Conservation (phyloP, 2,329 filamentous ascomycete species). For the Cladophialophora immunda region DNA sequence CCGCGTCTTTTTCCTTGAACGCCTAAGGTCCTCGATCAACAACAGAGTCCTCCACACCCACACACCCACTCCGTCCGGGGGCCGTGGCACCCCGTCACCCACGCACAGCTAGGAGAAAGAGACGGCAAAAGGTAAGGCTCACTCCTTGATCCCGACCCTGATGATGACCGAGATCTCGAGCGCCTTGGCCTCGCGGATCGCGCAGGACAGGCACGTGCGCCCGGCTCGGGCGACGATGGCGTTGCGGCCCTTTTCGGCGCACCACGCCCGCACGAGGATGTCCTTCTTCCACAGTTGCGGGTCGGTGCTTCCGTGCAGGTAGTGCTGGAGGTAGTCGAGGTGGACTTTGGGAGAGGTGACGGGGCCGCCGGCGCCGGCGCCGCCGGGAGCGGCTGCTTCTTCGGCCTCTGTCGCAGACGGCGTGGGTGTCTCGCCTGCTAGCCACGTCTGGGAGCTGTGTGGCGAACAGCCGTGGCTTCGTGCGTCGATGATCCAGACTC, state of each 20-base stretch:
- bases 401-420: background rate
- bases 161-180: slow-evolving; percentile 51
- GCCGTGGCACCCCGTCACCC: too few species aligned
- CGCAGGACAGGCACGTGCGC: slow-evolving; percentile 48
- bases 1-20: too few species aligned
- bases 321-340: slow-evolving; percentile 20
- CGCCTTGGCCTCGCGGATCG: slow-evolving; percentile 54
- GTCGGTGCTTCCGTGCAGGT: slow-evolving; percentile 30
- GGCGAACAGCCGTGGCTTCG: slow-evolving; percentile 12
- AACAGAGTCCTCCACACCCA: too few species aligned
- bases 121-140: background rate
- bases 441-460: background rate
- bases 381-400: background rate
- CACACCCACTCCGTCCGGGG: too few species aligned
- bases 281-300: slow-evolving; percentile 46
- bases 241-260: slow-evolving; percentile 51
- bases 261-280: slow-evolving; percentile 55
- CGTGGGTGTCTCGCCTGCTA: background rate
- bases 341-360: slow-evolving; percentile 26
- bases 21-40: too few species aligned
- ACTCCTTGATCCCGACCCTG: slow-evolving; percentile 45
- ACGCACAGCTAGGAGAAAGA: background rate
- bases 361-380: background rate
- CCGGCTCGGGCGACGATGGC: slow-evolving; percentile 52
- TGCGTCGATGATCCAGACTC: slow-evolving; percentile 39